Evolutionary conservation across 2,329 filamentous ascomycete species (phyloP).

Genomic region (Macrophomina tecta): DNA sequence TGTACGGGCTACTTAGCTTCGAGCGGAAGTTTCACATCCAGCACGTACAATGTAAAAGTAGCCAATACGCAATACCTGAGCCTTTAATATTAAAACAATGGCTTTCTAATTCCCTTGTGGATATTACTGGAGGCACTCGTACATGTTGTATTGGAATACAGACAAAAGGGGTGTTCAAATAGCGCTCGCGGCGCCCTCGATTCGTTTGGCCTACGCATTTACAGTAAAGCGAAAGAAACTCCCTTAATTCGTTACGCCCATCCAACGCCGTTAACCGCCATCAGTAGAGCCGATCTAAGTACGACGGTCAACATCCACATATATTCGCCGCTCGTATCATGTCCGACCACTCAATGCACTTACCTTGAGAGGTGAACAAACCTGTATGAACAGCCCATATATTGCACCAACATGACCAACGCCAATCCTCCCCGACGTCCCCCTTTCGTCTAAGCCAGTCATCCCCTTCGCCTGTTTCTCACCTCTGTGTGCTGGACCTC

Average conservation of each 20-base stretch:
- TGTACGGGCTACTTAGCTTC: no score
- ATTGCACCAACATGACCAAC: neutral
- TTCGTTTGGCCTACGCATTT: conserved; percentile 2
- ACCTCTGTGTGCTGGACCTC: conserved; percentile 21
- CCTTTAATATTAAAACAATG: no score
- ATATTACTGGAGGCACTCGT: no score
- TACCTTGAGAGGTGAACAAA: neutral
- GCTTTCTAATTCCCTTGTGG: no score
- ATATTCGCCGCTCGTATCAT: neutral
- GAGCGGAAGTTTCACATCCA: no score
- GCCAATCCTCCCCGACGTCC: neutral
- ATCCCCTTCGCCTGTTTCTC: conserved; percentile 21
- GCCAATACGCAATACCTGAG: no score
- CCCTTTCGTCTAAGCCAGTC: neutral
- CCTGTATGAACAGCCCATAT: neutral
- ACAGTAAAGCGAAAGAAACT: neutral
- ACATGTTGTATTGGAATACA: no score
- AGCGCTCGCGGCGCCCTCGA: neutral
- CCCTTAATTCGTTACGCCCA: neutral
- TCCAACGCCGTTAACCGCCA: conserved; percentile 3
- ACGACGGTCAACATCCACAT: neutral
- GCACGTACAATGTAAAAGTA: no score
- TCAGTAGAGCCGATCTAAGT: neutral
- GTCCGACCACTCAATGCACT: neutral
- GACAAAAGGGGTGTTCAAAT: neutral